These are phyloP conservation scores for Polyporus tsugae DNA, from an alignment of 1,284 basidiomycete genomes.

Conservation along the genomic window DNA sequence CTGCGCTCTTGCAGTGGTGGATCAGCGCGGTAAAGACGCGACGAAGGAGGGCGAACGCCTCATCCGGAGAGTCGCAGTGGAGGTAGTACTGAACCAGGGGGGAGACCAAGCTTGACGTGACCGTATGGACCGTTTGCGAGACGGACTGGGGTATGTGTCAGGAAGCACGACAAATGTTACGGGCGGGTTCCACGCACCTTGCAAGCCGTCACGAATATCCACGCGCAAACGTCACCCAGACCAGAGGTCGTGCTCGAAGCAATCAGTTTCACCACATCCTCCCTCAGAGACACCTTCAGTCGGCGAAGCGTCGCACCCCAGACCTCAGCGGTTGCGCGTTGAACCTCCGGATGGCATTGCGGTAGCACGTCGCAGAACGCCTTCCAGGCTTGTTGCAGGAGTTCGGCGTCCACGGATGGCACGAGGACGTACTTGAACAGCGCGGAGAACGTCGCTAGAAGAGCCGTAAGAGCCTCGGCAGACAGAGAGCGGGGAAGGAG, in stretches of 20 bases:
- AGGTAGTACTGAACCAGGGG: constrained; percentile 65
- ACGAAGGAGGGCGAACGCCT: constrained; percentile 63
- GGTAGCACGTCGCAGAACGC: constrained; percentile 57
- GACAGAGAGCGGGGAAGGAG: constrained; percentile 68
- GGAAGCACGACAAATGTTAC: neutral
- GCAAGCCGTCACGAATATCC: constrained; percentile 75
- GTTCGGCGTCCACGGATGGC: constrained; percentile 57
- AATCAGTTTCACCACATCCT: constrained; percentile 60
- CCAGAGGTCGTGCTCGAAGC: constrained; percentile 45
- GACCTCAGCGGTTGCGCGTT: constrained; percentile 77
- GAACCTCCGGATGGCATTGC: constrained; percentile 71
- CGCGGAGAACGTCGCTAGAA: constrained; percentile 70
- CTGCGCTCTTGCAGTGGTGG: constrained; percentile 78
- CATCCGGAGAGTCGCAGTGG: constrained; percentile 47
- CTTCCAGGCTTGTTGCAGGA: constrained; percentile 67
- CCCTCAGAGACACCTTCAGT: constrained; percentile 61
- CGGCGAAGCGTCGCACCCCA: constrained; percentile 78
- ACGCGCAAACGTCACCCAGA: constrained; percentile 68
- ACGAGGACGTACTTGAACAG: constrained; percentile 78
- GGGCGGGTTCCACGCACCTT: constrained; percentile 56
- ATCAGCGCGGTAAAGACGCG: constrained; percentile 81
- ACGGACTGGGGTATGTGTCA: constrained; percentile 58
- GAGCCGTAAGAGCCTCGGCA: constrained; percentile 64
- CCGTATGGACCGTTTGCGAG: constrained; percentile 82
- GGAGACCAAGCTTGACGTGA: constrained; percentile 67